Percentiles rank a stretch among this genome's conserved stretches.
phyloP scores from a whole-genome alignment of 768 basidiomycete species.

The Cyathus striatus region DNA sequence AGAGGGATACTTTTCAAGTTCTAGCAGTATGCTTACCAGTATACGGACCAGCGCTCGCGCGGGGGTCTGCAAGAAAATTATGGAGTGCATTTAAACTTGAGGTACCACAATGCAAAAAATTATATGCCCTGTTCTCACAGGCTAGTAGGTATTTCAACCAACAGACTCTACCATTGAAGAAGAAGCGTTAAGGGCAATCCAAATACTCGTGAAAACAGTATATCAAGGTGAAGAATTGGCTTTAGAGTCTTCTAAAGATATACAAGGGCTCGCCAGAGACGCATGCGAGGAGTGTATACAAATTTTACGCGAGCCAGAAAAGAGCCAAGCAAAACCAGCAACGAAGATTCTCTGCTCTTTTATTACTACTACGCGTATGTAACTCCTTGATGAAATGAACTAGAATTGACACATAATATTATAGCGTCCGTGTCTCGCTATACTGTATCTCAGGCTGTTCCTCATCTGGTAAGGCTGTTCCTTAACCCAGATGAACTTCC shows the following conservation, averaged over 20 bases:
- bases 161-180: constrained; percentile 72
- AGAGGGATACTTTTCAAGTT: constrained; percentile 85
- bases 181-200: constrained; percentile 66
- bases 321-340: constrained; percentile 85
- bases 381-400: constrained; percentile 3
- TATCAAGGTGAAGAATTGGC: constrained; percentile 44
- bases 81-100: constrained; percentile 92
- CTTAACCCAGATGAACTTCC: constrained; percentile 63
- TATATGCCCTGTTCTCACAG: not conserved
- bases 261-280: constrained; percentile 61
- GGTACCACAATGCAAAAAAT: constrained; percentile 30
- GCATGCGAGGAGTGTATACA: constrained; percentile 78
- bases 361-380: constrained; percentile 74
- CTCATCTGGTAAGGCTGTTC: constrained; percentile 76
- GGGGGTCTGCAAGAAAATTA: constrained; percentile 65
- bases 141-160: constrained; percentile 82
- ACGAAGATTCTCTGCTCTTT: constrained; percentile 79
- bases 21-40: constrained; percentile 76
- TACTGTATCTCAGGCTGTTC: constrained; percentile 62
- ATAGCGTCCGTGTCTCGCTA: constrained; percentile 66
- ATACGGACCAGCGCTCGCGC: constrained; percentile 65
- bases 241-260: constrained; percentile 30
- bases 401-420: not conserved
- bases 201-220: constrained; percentile 70
- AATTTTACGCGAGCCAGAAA: constrained; percentile 86